phyloP scores from a whole-genome alignment of 192 early-diverging fungal species.

The Mortierella alpina region DNA sequence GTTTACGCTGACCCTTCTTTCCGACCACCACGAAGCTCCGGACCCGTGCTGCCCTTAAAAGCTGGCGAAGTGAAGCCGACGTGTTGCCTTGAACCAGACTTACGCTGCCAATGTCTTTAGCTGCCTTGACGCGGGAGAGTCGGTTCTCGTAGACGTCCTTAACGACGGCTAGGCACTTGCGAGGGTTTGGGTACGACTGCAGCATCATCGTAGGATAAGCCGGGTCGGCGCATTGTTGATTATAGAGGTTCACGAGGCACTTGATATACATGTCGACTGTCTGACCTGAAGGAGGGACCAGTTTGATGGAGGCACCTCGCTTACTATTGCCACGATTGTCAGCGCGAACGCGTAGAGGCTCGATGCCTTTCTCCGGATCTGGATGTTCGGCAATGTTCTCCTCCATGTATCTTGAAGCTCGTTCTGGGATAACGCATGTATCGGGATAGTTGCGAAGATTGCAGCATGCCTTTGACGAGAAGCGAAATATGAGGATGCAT shows the following conservation, averaged over 20 bases:
- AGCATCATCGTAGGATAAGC: background rate
- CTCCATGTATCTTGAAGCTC: conserved; percentile 4
- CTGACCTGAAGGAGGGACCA: background rate
- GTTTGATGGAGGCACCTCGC: background rate
- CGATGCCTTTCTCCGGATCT: conserved; percentile 11
- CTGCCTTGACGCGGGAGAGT: background rate
- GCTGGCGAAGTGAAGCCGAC: background rate
- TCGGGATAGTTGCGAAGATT: background rate
- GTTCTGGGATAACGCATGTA: background rate
- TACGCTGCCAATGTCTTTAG: background rate
- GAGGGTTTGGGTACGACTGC: conserved; percentile 2
- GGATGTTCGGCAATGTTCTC: conserved; percentile 13
- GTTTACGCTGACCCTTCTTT: background rate
- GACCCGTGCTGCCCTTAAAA: conserved; percentile 2
- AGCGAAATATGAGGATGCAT: background rate
- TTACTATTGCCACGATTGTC: background rate
- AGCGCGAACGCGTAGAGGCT: background rate
- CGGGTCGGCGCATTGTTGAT: conserved; percentile 5
- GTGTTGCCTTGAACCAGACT: background rate
- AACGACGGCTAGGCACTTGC: conserved; percentile 2
- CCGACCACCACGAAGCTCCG: background rate
- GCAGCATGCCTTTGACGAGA: conserved; percentile 2
- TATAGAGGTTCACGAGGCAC: background rate
- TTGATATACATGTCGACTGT: conserved; percentile 11
- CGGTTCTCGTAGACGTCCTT: background rate